phyloP scores from a whole-genome alignment of 768 basidiomycete genomes.

The Lyophyllum semitale region DNA sequence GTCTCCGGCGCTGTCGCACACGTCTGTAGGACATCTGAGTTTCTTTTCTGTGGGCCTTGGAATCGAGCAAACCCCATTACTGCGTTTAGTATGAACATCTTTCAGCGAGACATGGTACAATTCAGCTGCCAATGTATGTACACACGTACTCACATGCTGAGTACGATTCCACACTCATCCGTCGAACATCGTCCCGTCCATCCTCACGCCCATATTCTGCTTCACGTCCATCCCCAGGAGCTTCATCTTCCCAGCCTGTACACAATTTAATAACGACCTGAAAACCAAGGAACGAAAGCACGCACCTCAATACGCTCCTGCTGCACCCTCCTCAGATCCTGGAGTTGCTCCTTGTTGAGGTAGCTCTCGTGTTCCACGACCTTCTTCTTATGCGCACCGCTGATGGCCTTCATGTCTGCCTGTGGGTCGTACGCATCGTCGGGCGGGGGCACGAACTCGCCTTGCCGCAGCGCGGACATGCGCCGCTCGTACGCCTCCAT shows the following conservation, averaged over 20 bases:
- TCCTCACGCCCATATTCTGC: constrained; percentile 81
- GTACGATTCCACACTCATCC: no score
- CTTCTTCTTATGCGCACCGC: constrained; percentile 69
- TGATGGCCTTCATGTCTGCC: constrained; percentile 81
- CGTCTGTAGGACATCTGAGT: no score
- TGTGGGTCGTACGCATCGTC: constrained; percentile 80
- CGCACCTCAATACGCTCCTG: constrained; percentile 81
- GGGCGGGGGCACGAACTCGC: constrained; percentile 74
- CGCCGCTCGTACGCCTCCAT: constrained; percentile 83
- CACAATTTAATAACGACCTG: not conserved
- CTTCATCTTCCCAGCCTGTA: constrained; percentile 80
- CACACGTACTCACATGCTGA: no score
- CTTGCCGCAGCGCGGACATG: constrained; percentile 83
- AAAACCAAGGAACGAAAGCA: constrained; percentile 3
- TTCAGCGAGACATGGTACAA: no score
- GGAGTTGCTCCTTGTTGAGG: constrained; percentile 75
- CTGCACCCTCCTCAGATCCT: constrained; percentile 82
- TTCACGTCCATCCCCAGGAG: constrained; percentile 86
- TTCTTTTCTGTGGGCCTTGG: no score
- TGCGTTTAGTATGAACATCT: no score
- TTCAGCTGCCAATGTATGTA: no score
- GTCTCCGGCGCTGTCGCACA: no score
- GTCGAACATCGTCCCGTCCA: constrained; percentile 74
- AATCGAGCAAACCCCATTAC: no score
- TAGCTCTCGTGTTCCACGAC: constrained; percentile 69